Conservation (phyloP, 31 red algal species). For the Odonthalia washingtoniensis region DNA sequence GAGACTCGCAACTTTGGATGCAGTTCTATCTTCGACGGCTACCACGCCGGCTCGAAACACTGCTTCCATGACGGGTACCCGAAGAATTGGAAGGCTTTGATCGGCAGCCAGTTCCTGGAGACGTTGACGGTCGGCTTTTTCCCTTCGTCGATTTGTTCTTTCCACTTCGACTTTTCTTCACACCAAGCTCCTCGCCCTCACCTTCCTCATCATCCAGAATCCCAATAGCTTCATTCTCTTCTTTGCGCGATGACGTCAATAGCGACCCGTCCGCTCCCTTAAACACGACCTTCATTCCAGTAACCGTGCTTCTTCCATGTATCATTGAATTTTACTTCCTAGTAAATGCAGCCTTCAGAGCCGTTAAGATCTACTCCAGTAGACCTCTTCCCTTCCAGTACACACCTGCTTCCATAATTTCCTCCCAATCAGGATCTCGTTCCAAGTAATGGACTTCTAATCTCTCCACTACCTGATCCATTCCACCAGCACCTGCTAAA, state of each 20-base stretch:
- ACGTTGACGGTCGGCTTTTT: no score
- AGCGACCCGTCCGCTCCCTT: slow-evolving; percentile 47
- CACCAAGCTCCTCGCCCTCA: slow-evolving; percentile 55
- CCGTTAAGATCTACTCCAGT: slow-evolving; percentile 42
- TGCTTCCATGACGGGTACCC: no score
- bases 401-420: slow-evolving; percentile 59
- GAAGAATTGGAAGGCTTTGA: no score
- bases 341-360: slow-evolving; percentile 57
- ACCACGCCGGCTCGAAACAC: no score
- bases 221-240: slow-evolving; percentile 28
- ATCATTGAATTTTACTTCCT: slow-evolving; percentile 42
- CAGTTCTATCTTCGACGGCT: no score
- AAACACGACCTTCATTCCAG: slow-evolving; percentile 57
- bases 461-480: slow-evolving; percentile 53
- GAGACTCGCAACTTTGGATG: no score
- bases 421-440: slow-evolving; percentile 82
- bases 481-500: slow-evolving; percentile 56
- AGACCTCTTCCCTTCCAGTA: slow-evolving; percentile 57
- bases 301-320: slow-evolving; percentile 67
- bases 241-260: slow-evolving; percentile 1
- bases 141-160: slow-evolving; percentile 11
- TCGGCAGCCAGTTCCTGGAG: no score
- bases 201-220: slow-evolving; percentile 54
- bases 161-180: slow-evolving; percentile 38
- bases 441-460: slow-evolving; percentile 83